A percentile compares a stretch with the other conserved stretches of the same genome.
Evolutionary conservation across 768 basidiomycete species (phyloP).

Genomic region (Arthromyces matolae): DNA sequence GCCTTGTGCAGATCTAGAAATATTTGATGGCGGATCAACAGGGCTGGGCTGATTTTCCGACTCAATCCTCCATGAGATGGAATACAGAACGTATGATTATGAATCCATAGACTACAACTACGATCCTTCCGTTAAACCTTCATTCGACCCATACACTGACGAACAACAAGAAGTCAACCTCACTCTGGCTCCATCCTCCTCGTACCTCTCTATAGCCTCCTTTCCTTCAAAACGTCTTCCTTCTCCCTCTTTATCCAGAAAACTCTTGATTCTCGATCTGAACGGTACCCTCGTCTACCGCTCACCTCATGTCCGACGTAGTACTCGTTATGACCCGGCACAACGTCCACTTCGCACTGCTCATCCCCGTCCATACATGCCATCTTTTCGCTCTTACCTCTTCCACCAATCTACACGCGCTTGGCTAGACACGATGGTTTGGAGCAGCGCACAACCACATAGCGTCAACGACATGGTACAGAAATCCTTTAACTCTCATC

Average conservation of each 20-base stretch:
- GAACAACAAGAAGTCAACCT: background rate
- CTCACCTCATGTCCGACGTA: constrained; percentile 33
- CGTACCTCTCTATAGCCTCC: no score
- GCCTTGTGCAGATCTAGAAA: no score
- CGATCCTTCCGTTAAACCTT: constrained; percentile 17
- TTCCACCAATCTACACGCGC: constrained; percentile 53
- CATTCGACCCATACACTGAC: constrained; percentile 24
- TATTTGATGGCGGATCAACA: no score
- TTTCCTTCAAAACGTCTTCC: constrained; percentile 25
- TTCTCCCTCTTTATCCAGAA: constrained; percentile 36
- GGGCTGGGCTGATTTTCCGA: background rate
- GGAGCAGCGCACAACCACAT: constrained; percentile 83
- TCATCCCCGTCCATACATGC: constrained; percentile 64
- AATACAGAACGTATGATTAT: constrained; percentile 12
- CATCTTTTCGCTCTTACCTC: constrained; percentile 57
- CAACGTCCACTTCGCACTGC: constrained; percentile 33
- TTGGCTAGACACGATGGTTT: constrained; percentile 85
- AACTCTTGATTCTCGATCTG: constrained; percentile 71
- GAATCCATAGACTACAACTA: constrained; percentile 23
- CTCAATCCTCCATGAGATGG: background rate
- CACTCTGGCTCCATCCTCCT: constrained; percentile 22
- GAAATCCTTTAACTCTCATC: constrained; percentile 47
- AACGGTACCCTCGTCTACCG: constrained; percentile 74
- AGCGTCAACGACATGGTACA: constrained; percentile 75
- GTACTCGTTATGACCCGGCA: no score